These are phyloP conservation scores for Ganoderma sp. DNA, from an alignment of 1,284 basidiomycete genomes.

Conservation along the genomic window DNA sequence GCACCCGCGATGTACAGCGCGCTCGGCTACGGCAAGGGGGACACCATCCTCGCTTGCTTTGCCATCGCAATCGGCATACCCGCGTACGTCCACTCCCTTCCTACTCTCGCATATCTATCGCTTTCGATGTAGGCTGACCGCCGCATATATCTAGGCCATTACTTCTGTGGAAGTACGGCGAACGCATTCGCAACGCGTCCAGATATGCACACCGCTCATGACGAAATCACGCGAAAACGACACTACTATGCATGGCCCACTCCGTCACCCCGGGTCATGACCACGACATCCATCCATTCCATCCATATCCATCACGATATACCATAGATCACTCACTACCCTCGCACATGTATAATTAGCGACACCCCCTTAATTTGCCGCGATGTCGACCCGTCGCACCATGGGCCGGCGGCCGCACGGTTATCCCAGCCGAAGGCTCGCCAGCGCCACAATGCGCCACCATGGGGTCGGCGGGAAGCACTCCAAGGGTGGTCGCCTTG, in stretches of 20 bases:
- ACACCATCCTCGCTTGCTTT: conserved; percentile 62
- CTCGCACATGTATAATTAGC: background rate
- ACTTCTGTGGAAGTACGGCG: conserved; percentile 60
- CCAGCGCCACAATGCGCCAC: background rate
- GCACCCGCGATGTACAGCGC: conserved; percentile 67
- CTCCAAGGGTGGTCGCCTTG: background rate
- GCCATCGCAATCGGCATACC: conserved; percentile 67
- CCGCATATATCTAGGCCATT: conserved; percentile 46
- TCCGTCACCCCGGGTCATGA: background rate
- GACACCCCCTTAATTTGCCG: background rate
- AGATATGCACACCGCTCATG: conserved; percentile 23
- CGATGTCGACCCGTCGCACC: background rate
- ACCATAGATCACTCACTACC: background rate
- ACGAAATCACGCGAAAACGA: background rate
- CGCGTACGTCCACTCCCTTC: conserved; percentile 50
- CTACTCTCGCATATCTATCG: background rate
- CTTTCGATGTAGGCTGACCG: background rate
- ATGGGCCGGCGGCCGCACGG: background rate
- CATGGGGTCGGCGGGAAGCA: background rate
- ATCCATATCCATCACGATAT: background rate
- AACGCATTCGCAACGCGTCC: conserved; percentile 49
- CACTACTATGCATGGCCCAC: too few relatives aligned
- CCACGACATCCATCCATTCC: background rate
- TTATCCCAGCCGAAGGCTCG: background rate
- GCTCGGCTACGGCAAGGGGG: conserved; percentile 69